Evolutionary conservation across 352 stramenopile species (phyloP), one percentile per base, ranked within the genome.

Genomic region (Hyaloperonospora brassicae): DNA sequence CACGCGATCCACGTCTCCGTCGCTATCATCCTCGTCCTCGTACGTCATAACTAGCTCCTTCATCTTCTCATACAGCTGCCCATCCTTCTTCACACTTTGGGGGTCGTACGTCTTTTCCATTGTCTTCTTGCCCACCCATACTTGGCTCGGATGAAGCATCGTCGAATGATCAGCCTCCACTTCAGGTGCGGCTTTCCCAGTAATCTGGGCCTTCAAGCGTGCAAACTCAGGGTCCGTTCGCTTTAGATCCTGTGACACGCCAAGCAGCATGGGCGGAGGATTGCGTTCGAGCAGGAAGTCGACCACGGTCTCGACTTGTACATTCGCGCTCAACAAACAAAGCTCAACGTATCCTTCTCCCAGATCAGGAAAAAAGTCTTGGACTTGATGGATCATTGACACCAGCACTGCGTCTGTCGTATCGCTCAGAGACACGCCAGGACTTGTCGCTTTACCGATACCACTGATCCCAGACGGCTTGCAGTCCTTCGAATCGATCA

Each of bases 101-200:
- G 77, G 75, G 25, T 87, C 75, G 49, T 87, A 87, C 2, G 56
- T 63, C 47, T 76, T 79, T 49, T 81, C 73, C 51, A 66, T 64
- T 21, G 63, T 38, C 57, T 84, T 86, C 61, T 87, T 87, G 30
- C 77, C 77, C 10, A 87, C 61, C 77, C 77, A 86, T 27, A 85
- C 68, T 30, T 68, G 69, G 9, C 36, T 69, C 5, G 70, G 71
- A 43, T 83, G 61, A 17, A 80, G 57, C n/a, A 79, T 83, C 31
- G 57, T 65, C n/a, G 65, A 58, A 13, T 65, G 49, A 13, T 63
- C 39, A n/a, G 55, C 39, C 24, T 57, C 52, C 4, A 44, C 10
- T 21, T 30, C 14, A 11, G 64, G 50, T 24, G 40, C 46, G 43
- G 54, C 38, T 22, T 61, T 67, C 0, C 64, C 60, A 9, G 50